A percentile compares a stretch with the other conserved stretches of the same genome.
Evolutionary conservation across 2,329 filamentous ascomycete species (phyloP).

Genomic region (Elsinoe australis): DNA sequence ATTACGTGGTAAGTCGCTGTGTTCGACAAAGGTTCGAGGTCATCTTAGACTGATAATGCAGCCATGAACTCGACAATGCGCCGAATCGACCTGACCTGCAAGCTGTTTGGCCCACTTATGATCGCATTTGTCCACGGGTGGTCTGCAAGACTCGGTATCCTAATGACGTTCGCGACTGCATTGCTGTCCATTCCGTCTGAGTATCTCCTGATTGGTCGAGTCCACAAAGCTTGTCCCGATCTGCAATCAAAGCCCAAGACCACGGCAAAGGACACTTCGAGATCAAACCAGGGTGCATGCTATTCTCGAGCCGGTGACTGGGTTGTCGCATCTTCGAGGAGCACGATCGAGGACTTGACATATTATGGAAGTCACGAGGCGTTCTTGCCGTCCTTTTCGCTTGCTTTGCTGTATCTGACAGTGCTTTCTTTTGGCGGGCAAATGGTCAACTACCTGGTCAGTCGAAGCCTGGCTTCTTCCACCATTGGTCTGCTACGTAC

Average conservation of each 20-base stretch:
- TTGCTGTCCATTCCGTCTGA: conserved; percentile 43
- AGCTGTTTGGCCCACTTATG: conserved; percentile 47
- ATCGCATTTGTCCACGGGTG: conserved; percentile 44
- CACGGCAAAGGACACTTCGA: no score
- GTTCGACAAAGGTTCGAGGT: background rate
- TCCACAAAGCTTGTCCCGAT: conserved; percentile 6
- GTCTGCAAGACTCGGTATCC: conserved; percentile 44
- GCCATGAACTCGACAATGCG: conserved; percentile 53
- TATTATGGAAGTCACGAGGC: conserved; percentile 49
- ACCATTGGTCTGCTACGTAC: conserved; percentile 49
- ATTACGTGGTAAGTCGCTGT: conserved; percentile 20
- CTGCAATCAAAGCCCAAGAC: conserved; percentile 3
- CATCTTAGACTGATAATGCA: conserved; percentile 22
- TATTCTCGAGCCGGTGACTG: background rate
- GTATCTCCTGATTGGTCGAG: conserved; percentile 44
- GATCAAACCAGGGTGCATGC: no score
- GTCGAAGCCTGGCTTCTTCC: conserved; percentile 45
- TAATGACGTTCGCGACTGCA: conserved; percentile 45
- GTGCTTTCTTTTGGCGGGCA: conserved; percentile 53
- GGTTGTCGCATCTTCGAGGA: background rate
- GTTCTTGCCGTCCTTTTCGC: conserved; percentile 54
- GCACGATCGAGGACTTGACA: conserved; percentile 26
- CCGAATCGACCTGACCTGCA: conserved; percentile 53
- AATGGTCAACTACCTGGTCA: conserved; percentile 57
- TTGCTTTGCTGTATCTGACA: conserved; percentile 55